phyloP scores from a whole-genome alignment of 2,329 filamentous ascomycete genomes.

The Sporothrix humicola region DNA sequence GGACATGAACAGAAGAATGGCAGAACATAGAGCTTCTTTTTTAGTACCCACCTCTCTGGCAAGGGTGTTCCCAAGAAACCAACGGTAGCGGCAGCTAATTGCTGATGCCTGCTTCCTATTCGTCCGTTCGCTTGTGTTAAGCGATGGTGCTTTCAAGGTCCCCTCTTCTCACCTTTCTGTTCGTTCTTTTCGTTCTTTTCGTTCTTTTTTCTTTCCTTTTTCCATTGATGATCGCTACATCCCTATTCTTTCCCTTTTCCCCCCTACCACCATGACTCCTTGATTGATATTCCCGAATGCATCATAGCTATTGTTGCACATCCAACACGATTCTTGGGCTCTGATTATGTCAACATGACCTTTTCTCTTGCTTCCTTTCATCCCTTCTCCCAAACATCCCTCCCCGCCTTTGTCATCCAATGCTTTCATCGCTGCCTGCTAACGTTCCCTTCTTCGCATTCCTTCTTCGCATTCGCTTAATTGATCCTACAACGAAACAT shows the following conservation, averaged over 20 bases:
- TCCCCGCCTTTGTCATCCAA: too few species aligned
- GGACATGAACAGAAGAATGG: too few species aligned
- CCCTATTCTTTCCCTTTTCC: background rate
- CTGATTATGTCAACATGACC: background rate
- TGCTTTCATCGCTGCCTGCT: background rate
- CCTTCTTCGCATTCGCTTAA: background rate
- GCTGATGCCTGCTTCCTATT: slow-evolving; percentile 24
- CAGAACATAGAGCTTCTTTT: too few species aligned
- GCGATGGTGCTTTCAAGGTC: slow-evolving; percentile 24
- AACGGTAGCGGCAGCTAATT: slow-evolving; percentile 16
- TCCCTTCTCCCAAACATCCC: background rate
- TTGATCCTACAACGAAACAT: too few species aligned
- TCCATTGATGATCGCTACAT: too few species aligned
- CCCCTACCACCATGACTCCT: too few species aligned
- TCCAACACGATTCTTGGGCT: background rate
- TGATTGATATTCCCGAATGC: too few species aligned
- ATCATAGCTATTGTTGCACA: background rate
- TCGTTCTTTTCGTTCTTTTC: background rate
- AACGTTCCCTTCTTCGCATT: background rate
- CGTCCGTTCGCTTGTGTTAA: slow-evolving; percentile 28
- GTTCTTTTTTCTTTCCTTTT: background rate
- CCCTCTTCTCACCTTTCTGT: background rate
- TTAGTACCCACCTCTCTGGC: too few species aligned
- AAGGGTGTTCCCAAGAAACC: background rate
- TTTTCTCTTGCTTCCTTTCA: background rate